Evolutionary conservation across 306 rosid species (phyloP), one percentile per base, ranked within the genome.

Genomic region (Medicago arabica): DNA sequence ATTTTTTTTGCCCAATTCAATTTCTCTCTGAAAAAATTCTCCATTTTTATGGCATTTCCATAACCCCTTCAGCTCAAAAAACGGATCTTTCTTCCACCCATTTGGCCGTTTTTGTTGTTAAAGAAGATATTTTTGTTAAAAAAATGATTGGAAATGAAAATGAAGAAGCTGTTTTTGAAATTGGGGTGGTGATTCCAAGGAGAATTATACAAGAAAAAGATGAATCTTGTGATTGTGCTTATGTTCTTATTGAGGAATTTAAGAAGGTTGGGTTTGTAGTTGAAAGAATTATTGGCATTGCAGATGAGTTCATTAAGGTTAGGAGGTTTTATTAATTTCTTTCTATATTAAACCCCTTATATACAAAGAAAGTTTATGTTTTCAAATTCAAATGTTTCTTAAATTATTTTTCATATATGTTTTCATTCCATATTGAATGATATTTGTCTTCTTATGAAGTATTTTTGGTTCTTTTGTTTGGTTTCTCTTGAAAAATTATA

Each of bases 281-380:
- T 79, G 97, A 92, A 83, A 87, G 89, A 80, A 87, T 90, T 67
- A 69, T 83, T 77, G 98, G 99, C 76, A 85, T 92, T 75, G 93
- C 87, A 54, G 97, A 95, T 77, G 96, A 90, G 78, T 95, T 95
- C 72, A 80, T 95, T 83, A 90, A 90, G 99, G 99, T 95, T 78
- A 81, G 83, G 17, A 81, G 28, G 2, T 78, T 67, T 84, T 87
- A 0, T 21, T 15, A 63, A 63, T 58, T 17, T 60, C 54, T 69
- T 11, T 31, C 69, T 67, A 41, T 76, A 5, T 62, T 13, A 58
- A 69, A 34, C 15, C 72, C 43, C 3, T 25, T 25, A 25, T 25
- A 25, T 28, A 28, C 2, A 28, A 28, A 28, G 31, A 28, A 28
- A 28, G 31, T 3, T 28, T 28, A 28, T 28, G 31, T 28, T 28